Evolutionary conservation across 495 filamentous ascomycete genomes (phyloP), one percentile per base, ranked within the genome.

Genomic region (Trypethelium eluteriae): DNA sequence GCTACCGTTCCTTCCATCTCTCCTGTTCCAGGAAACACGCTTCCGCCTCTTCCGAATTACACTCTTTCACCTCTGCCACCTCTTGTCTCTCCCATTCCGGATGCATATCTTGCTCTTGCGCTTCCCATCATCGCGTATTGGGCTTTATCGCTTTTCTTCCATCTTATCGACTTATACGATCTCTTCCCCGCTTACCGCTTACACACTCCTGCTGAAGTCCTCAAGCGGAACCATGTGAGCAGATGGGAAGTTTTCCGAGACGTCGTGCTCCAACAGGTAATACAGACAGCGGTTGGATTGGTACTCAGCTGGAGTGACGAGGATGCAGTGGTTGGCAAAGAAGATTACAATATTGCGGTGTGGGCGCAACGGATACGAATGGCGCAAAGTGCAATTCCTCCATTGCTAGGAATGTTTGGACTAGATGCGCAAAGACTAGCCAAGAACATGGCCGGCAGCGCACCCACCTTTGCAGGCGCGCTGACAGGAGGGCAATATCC

Each of bases 71-170:
- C 86, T 7, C 84, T 87, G 38, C 82, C 86, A 67, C 84, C 91
- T 44, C 79, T 96, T 39, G 67, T 96, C 56, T 81, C 91, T 47
- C 85, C 84, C 73, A 82, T 96, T n/a, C 83, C 90, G 32, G 94
- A 98, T 76, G 86, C 86, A 72, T 85, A 88, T 74, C 77, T 96
- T 34, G 81, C 87, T 25, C 79, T 94, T 61, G 74, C 90, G 46
- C 79, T 89, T 6, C 91, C 92, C n/a, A 83, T 95, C 63, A 73
- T 90, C 70, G 90, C 89, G 49, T 98, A 98, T 81, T 97, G 94
- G 93, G 78, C 77, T 38, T 71, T 95, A 49, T 96, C 92, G n/a
- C 78, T 89, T 75, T 76, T 94, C 72, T 98, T 94, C 79, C 91
- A 96, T 78, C 74, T 85, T 68, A 82, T 97, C 72, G 93, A 96